A percentile compares a stretch with the other conserved stretches of the same genome.
phyloP scores from a whole-genome alignment of 352 stramenopile species.

The Phytophthora pseudosyringae region DNA sequence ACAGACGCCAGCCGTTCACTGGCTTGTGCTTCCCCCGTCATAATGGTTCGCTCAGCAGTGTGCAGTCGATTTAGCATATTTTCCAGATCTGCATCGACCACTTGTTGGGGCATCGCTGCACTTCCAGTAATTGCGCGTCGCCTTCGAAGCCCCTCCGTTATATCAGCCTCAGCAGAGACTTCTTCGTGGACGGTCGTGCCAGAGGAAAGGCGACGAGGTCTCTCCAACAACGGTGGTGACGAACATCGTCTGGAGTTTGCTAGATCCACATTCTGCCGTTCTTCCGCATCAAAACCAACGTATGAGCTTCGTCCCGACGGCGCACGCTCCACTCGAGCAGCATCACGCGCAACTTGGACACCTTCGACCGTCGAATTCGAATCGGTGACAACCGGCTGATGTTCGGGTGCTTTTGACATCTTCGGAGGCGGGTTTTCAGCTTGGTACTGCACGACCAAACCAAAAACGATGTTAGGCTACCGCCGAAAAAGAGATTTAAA shows the following conservation, averaged over 20 bases:
- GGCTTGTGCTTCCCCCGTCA: constrained; percentile 18
- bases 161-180: background rate
- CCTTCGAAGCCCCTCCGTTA: background rate
- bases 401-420: background rate
- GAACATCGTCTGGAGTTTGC: constrained; percentile 14
- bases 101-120: background rate
- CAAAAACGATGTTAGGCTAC: background rate
- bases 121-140: constrained; percentile 6
- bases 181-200: constrained; percentile 5
- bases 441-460: constrained; percentile 19
- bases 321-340: background rate
- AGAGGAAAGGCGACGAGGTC: background rate
- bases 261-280: background rate
- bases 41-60: constrained; percentile 29
- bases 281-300: background rate
- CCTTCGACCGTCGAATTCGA: background rate
- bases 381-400: background rate
- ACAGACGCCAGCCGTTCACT: constrained; percentile 17
- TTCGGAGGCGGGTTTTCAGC: constrained; percentile 10
- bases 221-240: constrained; percentile 12
- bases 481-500: background rate
- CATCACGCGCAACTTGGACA: background rate
- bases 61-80: constrained; percentile 24
- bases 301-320: background rate
- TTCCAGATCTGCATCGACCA: constrained; percentile 19